Evolutionary conservation across 495 filamentous ascomycete species (phyloP), one percentile per base, ranked within the genome.

Genomic region (Aspergillus homomorphus): DNA sequence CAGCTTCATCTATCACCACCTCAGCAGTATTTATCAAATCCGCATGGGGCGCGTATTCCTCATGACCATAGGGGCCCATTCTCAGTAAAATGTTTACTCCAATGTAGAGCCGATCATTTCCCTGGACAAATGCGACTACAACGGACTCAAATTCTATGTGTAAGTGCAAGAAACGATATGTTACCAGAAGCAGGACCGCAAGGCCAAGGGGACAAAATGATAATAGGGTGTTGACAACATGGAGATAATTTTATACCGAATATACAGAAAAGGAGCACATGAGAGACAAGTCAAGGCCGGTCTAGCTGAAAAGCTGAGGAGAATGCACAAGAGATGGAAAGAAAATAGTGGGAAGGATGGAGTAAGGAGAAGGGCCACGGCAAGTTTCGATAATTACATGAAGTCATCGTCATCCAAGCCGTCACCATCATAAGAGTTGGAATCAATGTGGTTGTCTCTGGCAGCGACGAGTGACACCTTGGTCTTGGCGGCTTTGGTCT

Each of bases 401-500:
- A 88, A 88, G 65, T 88, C 85, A 68, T 85, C 84, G 63, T 85
- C 83, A 57, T 65, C 90, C 83, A 77, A 88, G 81, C 91, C 91
- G 77, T 86, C 91, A 65, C 89, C 89, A 43, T 80, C 86, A 58
- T 98, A 96, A 51, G 81, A 68, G 30, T 78, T 84, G 19, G 80
- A 82, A 73, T 98, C 93, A 21, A 85, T 80, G 54, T 76, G 83
- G 59, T 77, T 73, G 62, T 92, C 87, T 44, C 89, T 77, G 58
- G 75, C 83, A 4, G 91, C 84, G 12, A 87, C 86, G 30, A 99
- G 78, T 18, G 84, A 86, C 43, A 89, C 82, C 85, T 99, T 99
- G 16, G 89, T 93, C 84, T 96, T 96, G 44, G 88, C 88, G 10
- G 90, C 90, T 81, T 97, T 97, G 59, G 78, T 87, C 83, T 98